A percentile compares a stretch with the other conserved stretches of the same genome.
Conservation (phyloP, 495 filamentous ascomycete species). For the Aspergillus cavernicola region DNA sequence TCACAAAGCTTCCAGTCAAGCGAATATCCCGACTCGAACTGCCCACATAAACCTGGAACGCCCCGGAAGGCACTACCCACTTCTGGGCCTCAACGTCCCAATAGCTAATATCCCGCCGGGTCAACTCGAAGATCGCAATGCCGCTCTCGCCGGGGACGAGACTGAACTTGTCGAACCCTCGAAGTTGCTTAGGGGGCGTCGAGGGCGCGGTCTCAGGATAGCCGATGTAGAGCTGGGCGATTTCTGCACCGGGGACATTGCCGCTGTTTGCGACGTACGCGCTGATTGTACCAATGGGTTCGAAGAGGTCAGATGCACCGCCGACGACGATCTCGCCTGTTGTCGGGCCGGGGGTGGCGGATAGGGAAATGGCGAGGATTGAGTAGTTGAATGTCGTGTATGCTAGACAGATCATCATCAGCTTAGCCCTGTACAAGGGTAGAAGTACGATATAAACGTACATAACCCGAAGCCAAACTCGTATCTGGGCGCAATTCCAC, state of each 20-base stretch:
- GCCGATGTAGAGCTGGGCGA: constrained; percentile 63
- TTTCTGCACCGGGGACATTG: constrained; percentile 42
- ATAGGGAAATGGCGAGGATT: constrained; percentile 32
- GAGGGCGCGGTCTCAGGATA: constrained; percentile 37
- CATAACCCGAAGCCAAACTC: constrained; percentile 64
- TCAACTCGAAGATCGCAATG: constrained; percentile 59
- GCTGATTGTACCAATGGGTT: constrained; percentile 48
- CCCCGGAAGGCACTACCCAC: constrained; percentile 59
- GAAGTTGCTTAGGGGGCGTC: constrained; percentile 45
- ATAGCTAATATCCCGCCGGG: constrained; percentile 67
- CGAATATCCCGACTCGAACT: constrained; percentile 24
- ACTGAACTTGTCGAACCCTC: constrained; percentile 71
- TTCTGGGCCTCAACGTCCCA: constrained; percentile 70
- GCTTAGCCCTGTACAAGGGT: neutral
- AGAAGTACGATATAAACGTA: neutral
- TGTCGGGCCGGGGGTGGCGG: constrained; percentile 21
- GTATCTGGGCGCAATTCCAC: constrained; percentile 55
- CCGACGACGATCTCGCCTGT: constrained; percentile 41
- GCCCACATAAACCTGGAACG: constrained; percentile 25
- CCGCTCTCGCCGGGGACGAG: constrained; percentile 51
- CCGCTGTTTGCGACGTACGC: constrained; percentile 58
- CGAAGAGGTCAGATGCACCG: constrained; percentile 57
- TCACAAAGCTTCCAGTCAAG: neutral
- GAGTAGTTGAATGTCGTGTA: constrained; percentile 62
- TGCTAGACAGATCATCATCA: constrained; percentile 16